Percentiles rank a stretch among this genome's conserved stretches.
Conservation (phyloP, 768 basidiomycete species). For the Mycena venus region DNA sequence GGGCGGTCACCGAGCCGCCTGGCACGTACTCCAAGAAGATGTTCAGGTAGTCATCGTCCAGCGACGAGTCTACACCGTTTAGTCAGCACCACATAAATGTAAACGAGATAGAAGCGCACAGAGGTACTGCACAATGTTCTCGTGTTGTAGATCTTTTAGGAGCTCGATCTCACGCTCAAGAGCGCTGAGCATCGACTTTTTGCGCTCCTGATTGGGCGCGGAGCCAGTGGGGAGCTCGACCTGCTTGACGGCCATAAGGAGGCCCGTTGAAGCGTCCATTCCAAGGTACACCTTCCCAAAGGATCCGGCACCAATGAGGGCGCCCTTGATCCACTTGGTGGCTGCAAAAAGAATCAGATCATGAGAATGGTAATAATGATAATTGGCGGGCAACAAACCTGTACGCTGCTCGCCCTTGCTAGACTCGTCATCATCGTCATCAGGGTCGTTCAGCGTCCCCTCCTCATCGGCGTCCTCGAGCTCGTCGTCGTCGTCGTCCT, state of each 20-base stretch:
- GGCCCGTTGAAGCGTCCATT: conserved; percentile 91
- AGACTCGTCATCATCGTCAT: conserved; percentile 63
- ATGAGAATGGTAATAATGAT: not conserved
- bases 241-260: conserved; percentile 98
- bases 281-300: conserved; percentile 97
- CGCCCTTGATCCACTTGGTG: conserved; percentile 97
- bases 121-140: conserved; percentile 98
- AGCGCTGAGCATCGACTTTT: conserved; percentile 92
- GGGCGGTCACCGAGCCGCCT: conserved; percentile 92
- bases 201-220: conserved; percentile 90
- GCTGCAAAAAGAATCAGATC: conserved; percentile 54
- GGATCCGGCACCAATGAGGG: conserved; percentile 94
- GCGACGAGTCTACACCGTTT: conserved; percentile 83
- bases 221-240: conserved; percentile 91
- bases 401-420: conserved; percentile 60
- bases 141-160: conserved; percentile 91
- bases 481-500: conserved; percentile 63
- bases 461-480: conserved; percentile 59
- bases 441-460: conserved; percentile 42
- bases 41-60: conserved; percentile 91
- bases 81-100: conserved; percentile 2
- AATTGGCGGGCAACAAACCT: conserved; percentile 41
- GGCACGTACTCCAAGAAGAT: conserved; percentile 98
- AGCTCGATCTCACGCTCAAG: conserved; percentile 95
- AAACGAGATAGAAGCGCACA: conserved; percentile 64